Conservation (phyloP, 768 basidiomycete genomes). For the Amanita phalloides region DNA sequence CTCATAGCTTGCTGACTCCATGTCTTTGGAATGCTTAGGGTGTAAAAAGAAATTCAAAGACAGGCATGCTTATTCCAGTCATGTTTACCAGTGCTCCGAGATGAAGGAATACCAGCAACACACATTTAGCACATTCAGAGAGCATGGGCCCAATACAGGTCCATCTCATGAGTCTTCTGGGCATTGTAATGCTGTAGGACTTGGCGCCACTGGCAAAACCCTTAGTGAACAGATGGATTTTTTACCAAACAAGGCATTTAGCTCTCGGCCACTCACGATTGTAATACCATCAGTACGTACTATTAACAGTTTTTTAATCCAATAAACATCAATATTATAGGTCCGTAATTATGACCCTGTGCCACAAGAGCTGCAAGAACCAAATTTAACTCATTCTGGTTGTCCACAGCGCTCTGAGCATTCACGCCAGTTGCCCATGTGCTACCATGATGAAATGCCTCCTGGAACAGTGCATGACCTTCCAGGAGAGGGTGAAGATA, state of each 20-base stretch:
- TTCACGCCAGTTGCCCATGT: background rate
- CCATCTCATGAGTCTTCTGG: background rate
- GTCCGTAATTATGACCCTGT: background rate
- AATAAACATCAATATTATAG: background rate
- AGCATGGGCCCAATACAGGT: background rate
- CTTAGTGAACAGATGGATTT: background rate
- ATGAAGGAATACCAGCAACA: background rate
- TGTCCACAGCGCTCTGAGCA: background rate
- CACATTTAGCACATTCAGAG: background rate
- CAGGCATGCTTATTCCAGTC: background rate
- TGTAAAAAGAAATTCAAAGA: background rate
- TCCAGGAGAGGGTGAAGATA: background rate
- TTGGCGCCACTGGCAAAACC: too few relatives aligned
- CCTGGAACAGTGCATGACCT: background rate
- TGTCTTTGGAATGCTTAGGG: background rate
- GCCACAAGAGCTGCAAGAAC: background rate
- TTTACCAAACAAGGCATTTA: background rate
- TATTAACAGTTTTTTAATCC: background rate
- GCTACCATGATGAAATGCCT: conserved; percentile 1
- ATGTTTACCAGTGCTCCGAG: background rate
- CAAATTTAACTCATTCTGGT: conserved; percentile 1
- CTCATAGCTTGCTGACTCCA: too few relatives aligned
- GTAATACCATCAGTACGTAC: background rate
- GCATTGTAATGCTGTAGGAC: too few relatives aligned
- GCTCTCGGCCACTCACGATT: background rate